Evolutionary conservation across 2,329 filamentous ascomycete genomes (phyloP).

Genomic region (Coleophoma crateriformis): DNA sequence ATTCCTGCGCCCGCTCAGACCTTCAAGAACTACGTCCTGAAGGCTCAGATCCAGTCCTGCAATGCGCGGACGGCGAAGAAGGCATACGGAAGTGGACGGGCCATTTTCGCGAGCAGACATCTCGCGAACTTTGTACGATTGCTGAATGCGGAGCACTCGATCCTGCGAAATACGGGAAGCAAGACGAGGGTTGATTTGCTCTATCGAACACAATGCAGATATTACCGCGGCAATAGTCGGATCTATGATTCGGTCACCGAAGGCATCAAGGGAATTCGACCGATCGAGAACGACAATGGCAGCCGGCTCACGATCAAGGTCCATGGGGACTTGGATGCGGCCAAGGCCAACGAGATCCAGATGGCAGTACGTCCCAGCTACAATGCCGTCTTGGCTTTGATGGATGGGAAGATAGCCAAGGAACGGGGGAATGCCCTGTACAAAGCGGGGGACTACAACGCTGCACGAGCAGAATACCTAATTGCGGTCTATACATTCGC

Average conservation of each 20-base stretch:
- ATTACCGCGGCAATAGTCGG: background rate
- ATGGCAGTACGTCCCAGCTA: background rate
- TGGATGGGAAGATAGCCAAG: background rate
- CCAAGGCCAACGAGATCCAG: background rate
- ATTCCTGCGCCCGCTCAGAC: background rate
- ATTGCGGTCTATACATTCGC: background rate
- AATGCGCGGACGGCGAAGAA: background rate
- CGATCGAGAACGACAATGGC: background rate
- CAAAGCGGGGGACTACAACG: constrained; percentile 1
- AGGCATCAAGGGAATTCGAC: background rate
- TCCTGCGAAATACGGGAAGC: background rate
- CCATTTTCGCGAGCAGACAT: background rate
- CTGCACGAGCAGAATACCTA: background rate
- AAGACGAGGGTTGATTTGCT: background rate
- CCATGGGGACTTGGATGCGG: background rate
- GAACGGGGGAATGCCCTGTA: background rate
- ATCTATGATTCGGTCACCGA: background rate
- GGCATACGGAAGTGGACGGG: background rate
- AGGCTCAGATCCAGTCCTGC: background rate
- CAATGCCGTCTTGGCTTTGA: background rate
- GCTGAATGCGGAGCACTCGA: background rate
- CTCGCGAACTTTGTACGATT: background rate
- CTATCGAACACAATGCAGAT: background rate
- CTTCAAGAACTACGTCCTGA: background rate
- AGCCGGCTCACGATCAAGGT: background rate